Conservation (phyloP, 2,329 filamentous ascomycete species). For the Colletotrichum salicis region DNA sequence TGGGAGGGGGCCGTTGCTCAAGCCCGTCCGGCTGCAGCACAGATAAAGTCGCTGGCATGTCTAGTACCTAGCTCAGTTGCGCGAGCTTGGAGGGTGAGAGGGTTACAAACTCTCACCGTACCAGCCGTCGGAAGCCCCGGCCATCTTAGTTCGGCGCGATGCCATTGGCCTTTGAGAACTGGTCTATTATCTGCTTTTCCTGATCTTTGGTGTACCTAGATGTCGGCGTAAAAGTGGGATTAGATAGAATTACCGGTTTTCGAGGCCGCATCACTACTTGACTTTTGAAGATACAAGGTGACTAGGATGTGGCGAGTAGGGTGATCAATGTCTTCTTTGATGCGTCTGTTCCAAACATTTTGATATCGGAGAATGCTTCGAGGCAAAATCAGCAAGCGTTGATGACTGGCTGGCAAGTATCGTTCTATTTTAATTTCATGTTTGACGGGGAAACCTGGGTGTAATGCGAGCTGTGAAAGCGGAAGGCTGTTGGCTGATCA, state of each 20-base stretch:
- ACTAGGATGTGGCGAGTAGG: not conserved
- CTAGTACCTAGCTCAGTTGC: not conserved
- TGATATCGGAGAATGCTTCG: not conserved
- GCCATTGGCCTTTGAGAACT: not conserved
- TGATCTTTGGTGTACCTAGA: not conserved
- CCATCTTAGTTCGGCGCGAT: not conserved
- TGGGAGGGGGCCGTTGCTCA: not conserved
- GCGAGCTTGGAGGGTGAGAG: not conserved
- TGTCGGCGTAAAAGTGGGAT: not conserved
- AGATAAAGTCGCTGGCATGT: not conserved
- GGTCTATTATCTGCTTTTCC: not conserved
- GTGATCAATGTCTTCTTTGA: not conserved
- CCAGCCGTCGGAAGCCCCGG: constrained; percentile 16
- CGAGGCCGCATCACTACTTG: not conserved
- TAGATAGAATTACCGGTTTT: not conserved
- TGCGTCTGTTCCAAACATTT: not conserved
- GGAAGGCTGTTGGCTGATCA: constrained; percentile 9
- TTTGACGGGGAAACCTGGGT: constrained; percentile 8
- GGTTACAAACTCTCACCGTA: constrained; percentile 6
- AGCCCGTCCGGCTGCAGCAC: not conserved
- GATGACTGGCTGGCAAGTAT: not conserved
- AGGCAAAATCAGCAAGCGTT: constrained; percentile 1
- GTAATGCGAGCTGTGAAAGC: not conserved
- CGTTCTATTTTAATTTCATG: constrained; percentile 22
- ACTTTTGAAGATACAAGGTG: not conserved